These are phyloP conservation scores for Aspergillus saccharolyticus DNA, from an alignment of 495 filamentous ascomycete genomes.

Conservation along the genomic window DNA sequence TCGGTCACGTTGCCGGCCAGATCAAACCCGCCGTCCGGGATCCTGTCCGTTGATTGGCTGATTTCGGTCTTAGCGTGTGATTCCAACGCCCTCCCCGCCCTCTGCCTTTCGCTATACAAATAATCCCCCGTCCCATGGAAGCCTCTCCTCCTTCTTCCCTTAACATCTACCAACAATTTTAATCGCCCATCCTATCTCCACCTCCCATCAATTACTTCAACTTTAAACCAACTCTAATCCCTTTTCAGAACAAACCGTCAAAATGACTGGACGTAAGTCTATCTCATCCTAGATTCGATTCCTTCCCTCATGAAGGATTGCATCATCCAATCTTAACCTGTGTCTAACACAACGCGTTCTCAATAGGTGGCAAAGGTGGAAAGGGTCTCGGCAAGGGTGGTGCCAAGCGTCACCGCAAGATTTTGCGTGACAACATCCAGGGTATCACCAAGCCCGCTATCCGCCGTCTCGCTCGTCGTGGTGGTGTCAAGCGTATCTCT, in stretches of 20 bases:
- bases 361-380: conserved; percentile 86
- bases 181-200: conserved; percentile 32
- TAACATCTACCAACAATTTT: conserved; percentile 37
- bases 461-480: conserved; percentile 98
- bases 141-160: conserved; percentile 26
- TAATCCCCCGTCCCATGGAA: conserved; percentile 35
- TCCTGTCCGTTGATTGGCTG: conserved; percentile 39
- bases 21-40: conserved; percentile 27
- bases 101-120: conserved; percentile 38
- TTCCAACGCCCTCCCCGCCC: conserved; percentile 31
- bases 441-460: conserved; percentile 99
- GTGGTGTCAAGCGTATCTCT: conserved; percentile 99
- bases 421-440: conserved; percentile 97
- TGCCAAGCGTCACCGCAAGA: conserved; percentile 91
- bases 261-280: conserved; percentile 67
- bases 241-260: conserved; percentile 32
- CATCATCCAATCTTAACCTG: conserved; percentile 13
- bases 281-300: background rate
- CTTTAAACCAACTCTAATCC: conserved; percentile 10
- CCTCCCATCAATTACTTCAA: conserved; percentile 23
- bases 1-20: conserved; percentile 28
- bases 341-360: conserved; percentile 31
- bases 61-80: conserved; percentile 38
- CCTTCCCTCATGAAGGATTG: background rate
- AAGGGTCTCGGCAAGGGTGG: conserved; percentile 99